A percentile compares a stretch with the other conserved stretches of the same genome.
Conservation (phyloP, 1,284 basidiomycete genomes). For the Trametes polyzona region DNA sequence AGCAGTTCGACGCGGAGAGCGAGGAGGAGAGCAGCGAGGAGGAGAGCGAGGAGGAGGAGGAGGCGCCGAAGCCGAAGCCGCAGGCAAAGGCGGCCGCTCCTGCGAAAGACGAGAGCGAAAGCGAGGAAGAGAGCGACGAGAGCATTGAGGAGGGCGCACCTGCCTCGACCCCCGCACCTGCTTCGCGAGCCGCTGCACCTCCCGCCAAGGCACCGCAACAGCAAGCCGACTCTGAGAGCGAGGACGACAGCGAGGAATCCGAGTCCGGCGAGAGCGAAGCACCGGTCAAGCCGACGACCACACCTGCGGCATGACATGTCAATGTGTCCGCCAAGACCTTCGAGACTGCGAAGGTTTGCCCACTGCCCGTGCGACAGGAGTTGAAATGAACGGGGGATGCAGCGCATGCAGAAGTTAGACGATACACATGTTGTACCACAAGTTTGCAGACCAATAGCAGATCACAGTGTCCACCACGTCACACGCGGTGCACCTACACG, state of each 20-base stretch:
- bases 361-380: too few species aligned
- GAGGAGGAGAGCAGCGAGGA: slow-evolving; percentile 45
- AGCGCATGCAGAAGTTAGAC: slow-evolving; percentile 4
- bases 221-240: slow-evolving; percentile 30
- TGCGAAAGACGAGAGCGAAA: slow-evolving; percentile 22
- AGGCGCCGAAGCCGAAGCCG: slow-evolving; percentile 24
- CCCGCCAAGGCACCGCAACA: slow-evolving; percentile 21
- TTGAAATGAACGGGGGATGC: background rate
- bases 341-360: too few species aligned
- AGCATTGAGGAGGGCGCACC: background rate
- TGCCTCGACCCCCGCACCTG: background rate
- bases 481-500: background rate
- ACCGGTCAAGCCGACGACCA: background rate
- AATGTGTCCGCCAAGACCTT: too few species aligned
- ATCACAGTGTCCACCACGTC: background rate
- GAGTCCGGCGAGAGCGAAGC: slow-evolving; percentile 10
- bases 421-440: slow-evolving; percentile 10
- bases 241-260: slow-evolving; percentile 20
- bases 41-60: slow-evolving; percentile 38
- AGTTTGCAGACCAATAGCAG: too few species aligned
- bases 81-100: slow-evolving; percentile 24
- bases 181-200: slow-evolving; percentile 5
- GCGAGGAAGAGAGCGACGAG: slow-evolving; percentile 29
- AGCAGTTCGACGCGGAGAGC: slow-evolving; percentile 77
- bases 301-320: slow-evolving; percentile 3